Evolutionary conservation across 2,329 filamentous ascomycete species (phyloP).

Genomic region (Diaporthe velutina): DNA sequence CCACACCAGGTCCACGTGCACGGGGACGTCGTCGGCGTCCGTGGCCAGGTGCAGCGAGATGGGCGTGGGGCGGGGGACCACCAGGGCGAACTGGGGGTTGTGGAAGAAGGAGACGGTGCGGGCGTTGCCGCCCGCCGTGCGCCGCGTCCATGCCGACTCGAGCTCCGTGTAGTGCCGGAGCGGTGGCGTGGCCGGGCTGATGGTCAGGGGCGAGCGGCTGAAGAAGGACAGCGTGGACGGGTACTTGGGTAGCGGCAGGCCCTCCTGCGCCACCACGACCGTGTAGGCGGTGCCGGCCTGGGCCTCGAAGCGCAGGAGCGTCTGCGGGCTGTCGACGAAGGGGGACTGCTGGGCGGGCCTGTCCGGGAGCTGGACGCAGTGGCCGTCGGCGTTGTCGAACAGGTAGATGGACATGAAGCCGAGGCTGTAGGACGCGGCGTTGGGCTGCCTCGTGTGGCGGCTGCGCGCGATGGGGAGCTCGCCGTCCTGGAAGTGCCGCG

Average conservation of each 20-base stretch:
- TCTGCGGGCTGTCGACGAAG: constrained; percentile 96
- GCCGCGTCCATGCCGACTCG: constrained; percentile 78
- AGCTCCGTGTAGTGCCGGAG: constrained; percentile 72
- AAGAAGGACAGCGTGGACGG: constrained; percentile 91
- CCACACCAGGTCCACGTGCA: constrained; percentile 89
- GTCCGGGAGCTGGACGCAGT: constrained; percentile 80
- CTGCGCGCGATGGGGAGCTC: constrained; percentile 69
- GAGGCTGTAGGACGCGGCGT: constrained; percentile 60
- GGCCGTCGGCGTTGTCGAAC: constrained; percentile 73
- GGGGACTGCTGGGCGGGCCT: constrained; percentile 79
- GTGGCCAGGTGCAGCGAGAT: constrained; percentile 83
- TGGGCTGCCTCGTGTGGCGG: constrained; percentile 43
- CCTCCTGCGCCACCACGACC: constrained; percentile 79
- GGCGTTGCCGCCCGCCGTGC: constrained; percentile 87
- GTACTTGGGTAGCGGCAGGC: constrained; percentile 79
- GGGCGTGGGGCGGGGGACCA: constrained; percentile 67
- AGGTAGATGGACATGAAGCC: constrained; percentile 92
- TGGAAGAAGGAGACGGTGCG: constrained; percentile 80
- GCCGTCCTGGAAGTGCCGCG: constrained; percentile 83
- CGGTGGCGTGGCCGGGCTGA: constrained; percentile 72
- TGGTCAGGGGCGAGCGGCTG: constrained; percentile 71
- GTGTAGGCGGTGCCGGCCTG: constrained; percentile 59
- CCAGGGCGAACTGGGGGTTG: constrained; percentile 88
- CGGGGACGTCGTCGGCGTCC: constrained; percentile 73
- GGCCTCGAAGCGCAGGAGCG: constrained; percentile 80